A percentile compares a stretch with the other conserved stretches of the same genome.
Conservation (phyloP, 129 eudicot species). For the carrot (Daucus carota) region DH1_v3.0 NC_030383.2:5055501-5056000, state of each 20-base stretch:
- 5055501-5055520: neutral
- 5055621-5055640: too few relatives aligned
- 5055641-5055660: neutral
- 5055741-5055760: neutral
- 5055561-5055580: neutral
- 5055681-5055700: neutral
- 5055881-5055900: neutral
- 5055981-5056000: slow-evolving; percentile 61
- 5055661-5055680: neutral
- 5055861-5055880: neutral
- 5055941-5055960: neutral
- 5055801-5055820: neutral
- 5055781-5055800: neutral
- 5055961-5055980: too few relatives aligned
- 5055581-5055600: neutral
- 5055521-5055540: neutral
- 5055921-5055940: neutral
- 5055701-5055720: neutral
- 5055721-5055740: neutral
- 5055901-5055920: neutral
- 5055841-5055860: neutral
- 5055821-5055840: neutral
- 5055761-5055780: neutral
- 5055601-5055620: neutral
- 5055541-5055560: neutral